These are phyloP conservation scores for Telfairia occidentalis DNA, from an alignment of 331 rosid genomes.

Conservation along the genomic window DNA sequence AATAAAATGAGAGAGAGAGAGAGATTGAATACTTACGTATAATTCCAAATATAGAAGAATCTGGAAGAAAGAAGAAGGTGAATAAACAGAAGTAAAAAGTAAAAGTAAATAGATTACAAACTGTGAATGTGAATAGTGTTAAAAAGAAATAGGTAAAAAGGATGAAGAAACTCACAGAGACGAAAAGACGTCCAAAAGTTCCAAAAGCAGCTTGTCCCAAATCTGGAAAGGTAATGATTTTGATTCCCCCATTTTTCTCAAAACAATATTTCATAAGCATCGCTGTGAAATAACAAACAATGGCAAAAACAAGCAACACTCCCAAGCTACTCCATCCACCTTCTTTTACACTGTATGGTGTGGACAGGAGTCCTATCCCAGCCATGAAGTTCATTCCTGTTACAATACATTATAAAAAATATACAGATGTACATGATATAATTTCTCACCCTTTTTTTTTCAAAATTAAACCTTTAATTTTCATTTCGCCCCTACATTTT, in stretches of 20 bases:
- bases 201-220: conserved; percentile 89
- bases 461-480: no score
- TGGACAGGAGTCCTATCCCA: conserved; percentile 71
- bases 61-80: conserved; percentile 29
- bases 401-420: neutral
- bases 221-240: conserved; percentile 57
- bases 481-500: no score
- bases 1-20: neutral
- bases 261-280: conserved; percentile 70
- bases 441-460: no score
- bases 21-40: conserved; percentile 55
- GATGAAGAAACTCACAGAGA: conserved; percentile 41
- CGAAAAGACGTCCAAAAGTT: conserved; percentile 48
- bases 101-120: neutral
- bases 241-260: conserved; percentile 45
- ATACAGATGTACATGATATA: no score
- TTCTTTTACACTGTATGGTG: conserved; percentile 55
- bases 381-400: conserved; percentile 78
- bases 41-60: conserved; percentile 55
- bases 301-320: conserved; percentile 54
- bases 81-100: neutral
- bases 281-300: conserved; percentile 68
- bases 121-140: no score
- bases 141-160: no score
- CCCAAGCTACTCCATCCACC: conserved; percentile 69